Conservation (phyloP, 2,329 filamentous ascomycete species). For the Aspergillus hortae region DNA sequence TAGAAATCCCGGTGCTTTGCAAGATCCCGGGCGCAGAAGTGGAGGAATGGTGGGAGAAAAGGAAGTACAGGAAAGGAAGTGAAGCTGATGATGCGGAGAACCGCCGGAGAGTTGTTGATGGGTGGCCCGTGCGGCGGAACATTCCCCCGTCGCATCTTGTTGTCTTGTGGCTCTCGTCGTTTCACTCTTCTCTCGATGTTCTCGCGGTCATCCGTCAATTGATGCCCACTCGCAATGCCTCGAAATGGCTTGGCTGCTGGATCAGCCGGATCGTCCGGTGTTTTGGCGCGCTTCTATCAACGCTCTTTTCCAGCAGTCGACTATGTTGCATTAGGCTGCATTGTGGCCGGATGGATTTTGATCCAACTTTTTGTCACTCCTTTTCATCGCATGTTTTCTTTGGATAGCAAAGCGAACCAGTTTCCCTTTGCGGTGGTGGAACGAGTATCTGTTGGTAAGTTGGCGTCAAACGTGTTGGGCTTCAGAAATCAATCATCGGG, state of each 20-base stretch:
- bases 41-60: background rate
- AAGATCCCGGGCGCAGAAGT: too few relatives aligned
- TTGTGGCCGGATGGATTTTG: slow-evolving; percentile 61
- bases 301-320: slow-evolving; percentile 83
- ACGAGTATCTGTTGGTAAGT: slow-evolving; percentile 71
- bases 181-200: background rate
- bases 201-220: background rate
- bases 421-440: slow-evolving; percentile 83
- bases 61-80: background rate
- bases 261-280: slow-evolving; percentile 41
- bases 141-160: background rate
- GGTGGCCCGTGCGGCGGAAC: slow-evolving; percentile 17
- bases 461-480: background rate
- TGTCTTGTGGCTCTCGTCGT: background rate
- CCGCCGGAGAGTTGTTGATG: background rate
- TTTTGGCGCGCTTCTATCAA: slow-evolving; percentile 53
- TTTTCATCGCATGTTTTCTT: slow-evolving; percentile 91
- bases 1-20: too few relatives aligned
- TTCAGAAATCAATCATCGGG: too few relatives aligned
- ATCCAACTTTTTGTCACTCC: slow-evolving; percentile 70
- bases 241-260: slow-evolving; percentile 24
- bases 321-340: slow-evolving; percentile 71
- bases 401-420: slow-evolving; percentile 78
- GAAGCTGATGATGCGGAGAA: slow-evolving; percentile 14
- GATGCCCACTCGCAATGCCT: slow-evolving; percentile 20